phyloP scores from a whole-genome alignment of 225 moss, liverwort and hornwort genomes.

The Polytrichum commune region DNA sequence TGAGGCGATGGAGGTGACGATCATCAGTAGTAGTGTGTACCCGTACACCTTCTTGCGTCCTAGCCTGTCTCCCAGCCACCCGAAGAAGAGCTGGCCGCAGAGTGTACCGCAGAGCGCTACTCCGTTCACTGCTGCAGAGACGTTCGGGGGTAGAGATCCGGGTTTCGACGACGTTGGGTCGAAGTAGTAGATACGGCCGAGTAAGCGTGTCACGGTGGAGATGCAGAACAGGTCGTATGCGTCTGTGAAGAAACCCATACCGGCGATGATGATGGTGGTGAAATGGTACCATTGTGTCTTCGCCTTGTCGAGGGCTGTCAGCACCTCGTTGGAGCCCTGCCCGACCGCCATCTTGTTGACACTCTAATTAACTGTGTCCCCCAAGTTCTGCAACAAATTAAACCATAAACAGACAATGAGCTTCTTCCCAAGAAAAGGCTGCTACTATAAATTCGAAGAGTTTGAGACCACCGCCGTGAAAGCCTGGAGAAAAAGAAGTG shows the following conservation, averaged over 20 bases:
- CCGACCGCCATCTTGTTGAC: conserved; percentile 3
- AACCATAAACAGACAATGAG: too few relatives aligned
- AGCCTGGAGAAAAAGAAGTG: too few relatives aligned
- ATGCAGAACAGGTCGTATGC: conserved; percentile 55
- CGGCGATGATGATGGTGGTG: conserved; percentile 42
- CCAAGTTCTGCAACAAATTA: too few relatives aligned
- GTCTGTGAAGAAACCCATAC: conserved; percentile 49
- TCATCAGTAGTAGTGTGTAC: conserved; percentile 50
- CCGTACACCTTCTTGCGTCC: conserved; percentile 50
- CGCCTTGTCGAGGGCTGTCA: conserved; percentile 35
- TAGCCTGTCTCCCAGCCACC: conserved; percentile 41
- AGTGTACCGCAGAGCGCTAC: conserved; percentile 51
- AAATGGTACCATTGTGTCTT: conserved; percentile 54
- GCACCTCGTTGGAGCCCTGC: conserved; percentile 18
- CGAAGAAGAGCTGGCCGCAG: conserved; percentile 49
- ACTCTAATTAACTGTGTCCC: too few relatives aligned
- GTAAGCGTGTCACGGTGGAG: conserved; percentile 34
- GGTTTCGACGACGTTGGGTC: conserved; percentile 19
- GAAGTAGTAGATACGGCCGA: conserved; percentile 40
- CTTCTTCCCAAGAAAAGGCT: too few relatives aligned
- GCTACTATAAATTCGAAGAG: too few relatives aligned
- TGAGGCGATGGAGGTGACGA: conserved; percentile 29
- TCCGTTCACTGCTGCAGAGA: conserved; percentile 47
- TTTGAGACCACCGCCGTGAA: too few relatives aligned
- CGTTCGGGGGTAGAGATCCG: conserved; percentile 43